Evolutionary conservation across 1,139 yeast genomes (phyloP).

Genomic region (Candida sp.): DNA sequence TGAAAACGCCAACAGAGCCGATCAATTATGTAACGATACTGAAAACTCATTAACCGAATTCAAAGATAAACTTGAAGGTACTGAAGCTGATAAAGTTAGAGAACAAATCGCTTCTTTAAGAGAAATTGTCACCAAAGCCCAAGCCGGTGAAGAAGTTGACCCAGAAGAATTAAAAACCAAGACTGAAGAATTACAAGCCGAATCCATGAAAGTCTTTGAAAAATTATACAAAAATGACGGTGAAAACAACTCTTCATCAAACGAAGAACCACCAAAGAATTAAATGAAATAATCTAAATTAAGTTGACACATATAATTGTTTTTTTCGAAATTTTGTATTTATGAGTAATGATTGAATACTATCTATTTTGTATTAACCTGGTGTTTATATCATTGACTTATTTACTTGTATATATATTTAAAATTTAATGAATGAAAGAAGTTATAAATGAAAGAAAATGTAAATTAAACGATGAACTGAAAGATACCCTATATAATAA

Average conservation of each 20-base stretch:
- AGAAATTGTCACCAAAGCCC: slow-evolving; percentile 91
- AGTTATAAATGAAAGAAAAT: not conserved
- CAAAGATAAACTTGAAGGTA: slow-evolving; percentile 88
- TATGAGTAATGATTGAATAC: slow-evolving; percentile 1
- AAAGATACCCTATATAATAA: not conserved
- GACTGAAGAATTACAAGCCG: slow-evolving; percentile 92
- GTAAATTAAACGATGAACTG: not conserved
- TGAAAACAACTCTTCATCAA: slow-evolving; percentile 18
- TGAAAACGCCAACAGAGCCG: slow-evolving; percentile 96
- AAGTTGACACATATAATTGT: not conserved
- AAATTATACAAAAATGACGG: slow-evolving; percentile 78
- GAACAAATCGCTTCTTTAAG: slow-evolving; percentile 75
- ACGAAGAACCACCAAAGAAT: slow-evolving; percentile 46
- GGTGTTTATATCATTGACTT: not conserved
- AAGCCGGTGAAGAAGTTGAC: slow-evolving; percentile 86
- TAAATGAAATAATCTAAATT: slow-evolving; percentile 13
- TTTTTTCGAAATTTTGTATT: slow-evolving; percentile 2
- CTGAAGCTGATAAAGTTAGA: slow-evolving; percentile 83
- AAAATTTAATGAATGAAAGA: slow-evolving; percentile 3
- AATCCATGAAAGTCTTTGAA: slow-evolving; percentile 92
- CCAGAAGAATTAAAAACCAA: slow-evolving; percentile 84
- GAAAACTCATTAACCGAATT: slow-evolving; percentile 93
- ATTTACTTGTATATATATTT: slow-evolving; percentile 3
- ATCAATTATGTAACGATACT: slow-evolving; percentile 94
- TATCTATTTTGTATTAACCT: not conserved